Base-by-base conservation (phyloP, 352 stramenopile species). In the Peronospora belbahrii region DNA sequence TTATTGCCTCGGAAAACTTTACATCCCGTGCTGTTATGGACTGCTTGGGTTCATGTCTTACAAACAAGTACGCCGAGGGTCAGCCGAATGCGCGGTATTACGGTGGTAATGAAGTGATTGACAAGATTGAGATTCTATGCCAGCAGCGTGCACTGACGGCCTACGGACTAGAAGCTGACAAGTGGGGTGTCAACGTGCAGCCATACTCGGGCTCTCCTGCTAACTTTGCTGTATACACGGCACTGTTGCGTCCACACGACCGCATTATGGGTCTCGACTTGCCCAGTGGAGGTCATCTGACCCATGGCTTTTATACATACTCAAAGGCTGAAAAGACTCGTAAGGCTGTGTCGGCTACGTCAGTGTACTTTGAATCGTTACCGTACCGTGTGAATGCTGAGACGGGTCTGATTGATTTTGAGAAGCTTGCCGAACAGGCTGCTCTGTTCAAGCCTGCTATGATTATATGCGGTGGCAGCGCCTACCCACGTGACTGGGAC, bases 1-100 rank as follows among this genome's bases (percentile, higher is more conserved):
- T 99, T 41, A 99, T 99, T 67, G 97, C 97, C 9, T 98, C 93
- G 19, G 97, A 99, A 74, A 99, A 99, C 83, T 99, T 99, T 69
- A 99, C 97, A 22, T 98, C 90, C n/a, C 82, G 84, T 25, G 96
- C 96, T 14, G 96, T 99, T 34, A 98, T 99, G 82, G 94, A 99
- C 51, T 98, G 94, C 67, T 83, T 99, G 34, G 97, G 97, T 55
- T 98, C 91, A 51, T 96, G 86, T 49, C 74, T 99, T 11, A 99
- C 97, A 51, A 99, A 99, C 85, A 99, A 99, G 82, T 99, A 99
- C 70, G 83, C 96, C 15, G 97, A 99, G 67, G 97, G 97, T n/a
- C 74, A 94, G 31, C 91, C 94, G 39, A 86, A 93, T 42, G 81
- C 78, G 42, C 70, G 94, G 32, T 99, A 99, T 77, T 99, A 99